Evolutionary conservation across 2,329 filamentous ascomycete genomes (phyloP), one percentile per base, ranked within the genome.

Genomic region (Coniosporium tulheliwenetii): DNA sequence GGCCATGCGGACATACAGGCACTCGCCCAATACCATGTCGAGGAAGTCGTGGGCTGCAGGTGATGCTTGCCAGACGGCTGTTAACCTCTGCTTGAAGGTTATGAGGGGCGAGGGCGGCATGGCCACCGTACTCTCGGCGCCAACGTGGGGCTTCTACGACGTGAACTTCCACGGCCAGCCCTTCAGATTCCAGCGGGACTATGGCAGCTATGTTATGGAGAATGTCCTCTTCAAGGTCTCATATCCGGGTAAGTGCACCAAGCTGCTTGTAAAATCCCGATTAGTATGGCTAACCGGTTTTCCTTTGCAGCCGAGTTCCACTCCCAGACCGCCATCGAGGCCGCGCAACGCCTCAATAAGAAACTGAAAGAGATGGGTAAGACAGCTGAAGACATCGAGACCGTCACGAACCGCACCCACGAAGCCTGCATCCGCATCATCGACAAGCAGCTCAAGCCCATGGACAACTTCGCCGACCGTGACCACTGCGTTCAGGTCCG

Each of bases 161-260:
- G 87, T 96, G 49, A 75, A 93, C 48, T 98, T 96, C 74, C 85
- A 87, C 70, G 86, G 86, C 66, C 85, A 93, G 55, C 84, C 84
- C 65, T 98, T 98, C 61, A 71, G 86, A 63, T 98, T 95, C 74
- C 89, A 96, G 72, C 79, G 91, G 47, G 78, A 81, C 44, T 98
- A 98, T 59, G 89, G 87, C 59, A 93, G 83, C 71, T 98, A 98
- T 64, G 91, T 98, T 50, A 98, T 98, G 91, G 91, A 98, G 77
- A 98, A 96, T 58, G 86, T 98, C 45, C 79, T 98, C 48, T 98
- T 98, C 81, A 98, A 98, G 77, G 91, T 98, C 45, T 98, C 91
- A 37, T 96, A 95, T 63, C 89, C 89, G 57, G 83, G 83, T 85
- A 70, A 60, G 73, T 57, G 32, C 39, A 43, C 39, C 29, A 34